Evolutionary conservation across 2,329 filamentous ascomycete species (phyloP), one percentile per base, ranked within the genome.

Genomic region (Curvularia sp.): DNA sequence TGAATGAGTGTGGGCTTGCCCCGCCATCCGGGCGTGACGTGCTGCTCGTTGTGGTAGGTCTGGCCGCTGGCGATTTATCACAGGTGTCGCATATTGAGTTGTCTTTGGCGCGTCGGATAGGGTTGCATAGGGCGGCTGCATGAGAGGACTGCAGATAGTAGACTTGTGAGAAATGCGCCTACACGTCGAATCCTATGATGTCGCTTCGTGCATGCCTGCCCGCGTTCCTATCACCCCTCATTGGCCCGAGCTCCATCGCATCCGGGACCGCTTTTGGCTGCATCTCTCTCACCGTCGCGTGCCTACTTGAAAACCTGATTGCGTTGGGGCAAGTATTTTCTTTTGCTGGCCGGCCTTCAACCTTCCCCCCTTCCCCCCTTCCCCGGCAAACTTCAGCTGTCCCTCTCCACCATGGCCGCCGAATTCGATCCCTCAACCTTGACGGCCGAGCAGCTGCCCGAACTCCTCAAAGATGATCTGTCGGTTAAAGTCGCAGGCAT

Each of bases 401-500:
- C 43, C 34, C n/a, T 36, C 25, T 34, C 10, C 54, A 56, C 36
- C 55, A 66, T 66, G 64, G 39, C 57, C 3, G 47, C 58, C 47
- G 49, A 65, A 46, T 49, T 54, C 30, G 55, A 69, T 47, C 59
- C 69, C 59, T 61, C 69, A 50, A 71, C 78, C 56, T 77, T 91
- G 66, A 93, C 89, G 23, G 76, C 83, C 64, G 85, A 89, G 49
- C 82, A 86, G 62, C 83, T 96, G 57, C 83, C 88, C 21, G 76
- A 84, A 54, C 78, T 94, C 50, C 87, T 95, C 60, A 80, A 85
- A 64, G 70, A 89, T 73, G 93, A 97, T 77, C 84, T 80, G 49
- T 88, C 89, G 71, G 90, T 97, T 79, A 97, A 97, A 78, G 85
- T 97, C 39, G 93, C 91, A 9, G 93, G 93, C 39, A 80, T 95